phyloP scores from a whole-genome alignment of 2,329 filamentous ascomycete species.

The Metarhizium humberi region DNA sequence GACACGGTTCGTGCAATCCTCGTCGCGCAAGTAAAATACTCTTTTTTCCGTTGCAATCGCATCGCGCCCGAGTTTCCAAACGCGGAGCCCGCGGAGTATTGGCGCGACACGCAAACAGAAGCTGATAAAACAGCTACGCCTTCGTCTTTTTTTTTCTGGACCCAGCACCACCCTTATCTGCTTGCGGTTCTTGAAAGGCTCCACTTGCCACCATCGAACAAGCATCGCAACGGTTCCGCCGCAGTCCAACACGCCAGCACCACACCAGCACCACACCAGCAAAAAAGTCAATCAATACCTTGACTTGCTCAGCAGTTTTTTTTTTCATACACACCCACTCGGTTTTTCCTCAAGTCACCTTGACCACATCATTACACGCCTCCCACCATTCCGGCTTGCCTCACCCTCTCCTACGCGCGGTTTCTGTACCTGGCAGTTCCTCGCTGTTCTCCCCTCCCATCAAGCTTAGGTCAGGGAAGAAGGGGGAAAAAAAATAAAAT shows the following conservation, averaged over 20 bases:
- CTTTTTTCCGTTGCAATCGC: conserved; percentile 7
- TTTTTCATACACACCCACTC: conserved; percentile 4
- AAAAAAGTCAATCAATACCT: conserved; percentile 7
- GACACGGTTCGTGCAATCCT: conserved; percentile 1
- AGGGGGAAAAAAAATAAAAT: conserved; percentile 18
- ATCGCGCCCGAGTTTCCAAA: conserved; percentile 8
- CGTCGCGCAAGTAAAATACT: conserved; percentile 3
- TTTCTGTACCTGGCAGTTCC: conserved; percentile 12
- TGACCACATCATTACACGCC: conserved; percentile 9
- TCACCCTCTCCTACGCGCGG: conserved; percentile 8
- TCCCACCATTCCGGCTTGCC: conserved; percentile 19
- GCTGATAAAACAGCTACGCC: conserved; percentile 9
- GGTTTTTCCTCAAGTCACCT: conserved; percentile 3
- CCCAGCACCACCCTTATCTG: conserved; percentile 14
- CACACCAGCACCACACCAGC: conserved; percentile 4
- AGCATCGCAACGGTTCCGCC: conserved; percentile 14
- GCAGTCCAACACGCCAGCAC: conserved; percentile 6
- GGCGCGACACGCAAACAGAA: conserved; percentile 10
- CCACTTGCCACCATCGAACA: conserved; percentile 15
- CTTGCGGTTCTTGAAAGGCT: conserved; percentile 15
- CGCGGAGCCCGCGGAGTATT: conserved; percentile 5
- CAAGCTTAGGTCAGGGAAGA: conserved; percentile 10
- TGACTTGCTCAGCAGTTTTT: neutral
- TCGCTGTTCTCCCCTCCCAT: conserved; percentile 9
- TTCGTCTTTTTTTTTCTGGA: conserved; percentile 12